These are phyloP conservation scores for Aspergillus latus DNA, from an alignment of 2,329 filamentous ascomycete genomes.

Conservation along the genomic window DNA sequence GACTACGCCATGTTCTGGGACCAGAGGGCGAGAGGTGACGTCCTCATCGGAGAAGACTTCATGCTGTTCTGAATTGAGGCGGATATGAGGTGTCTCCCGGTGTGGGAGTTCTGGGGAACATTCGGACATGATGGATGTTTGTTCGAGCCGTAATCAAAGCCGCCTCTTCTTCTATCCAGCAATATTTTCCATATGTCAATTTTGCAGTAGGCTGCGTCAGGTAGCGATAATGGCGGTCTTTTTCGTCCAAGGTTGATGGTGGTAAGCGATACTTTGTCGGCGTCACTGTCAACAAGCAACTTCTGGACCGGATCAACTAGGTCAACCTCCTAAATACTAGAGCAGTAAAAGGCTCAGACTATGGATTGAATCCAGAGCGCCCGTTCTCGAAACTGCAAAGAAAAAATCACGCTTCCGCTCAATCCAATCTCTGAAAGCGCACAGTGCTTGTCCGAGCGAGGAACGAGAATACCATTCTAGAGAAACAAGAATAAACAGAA, in stretches of 20 bases:
- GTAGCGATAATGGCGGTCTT: not conserved
- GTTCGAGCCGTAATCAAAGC: not conserved
- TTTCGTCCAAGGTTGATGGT: not conserved
- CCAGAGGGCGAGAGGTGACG: conserved; percentile 24
- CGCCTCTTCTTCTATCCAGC: not conserved
- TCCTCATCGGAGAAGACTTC: conserved; percentile 45
- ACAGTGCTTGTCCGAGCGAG: not conserved
- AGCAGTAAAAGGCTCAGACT: not conserved
- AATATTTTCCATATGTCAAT: not conserved
- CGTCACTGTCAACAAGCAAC: not conserved
- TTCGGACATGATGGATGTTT: conserved; percentile 13
- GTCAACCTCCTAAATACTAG: not conserved
- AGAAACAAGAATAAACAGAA: conserved; percentile 3
- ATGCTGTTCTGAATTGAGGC: conserved; percentile 62
- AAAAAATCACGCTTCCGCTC: not conserved
- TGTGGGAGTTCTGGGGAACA: not conserved
- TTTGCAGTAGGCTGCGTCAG: not conserved
- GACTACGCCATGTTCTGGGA: conserved; percentile 22
- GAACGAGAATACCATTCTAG: conserved; percentile 4
- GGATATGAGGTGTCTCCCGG: conserved; percentile 56
- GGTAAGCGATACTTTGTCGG: not conserved
- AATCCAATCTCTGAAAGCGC: not conserved
- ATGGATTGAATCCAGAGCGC: not conserved
- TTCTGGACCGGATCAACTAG: not conserved
- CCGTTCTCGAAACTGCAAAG: not conserved